phyloP scores from a whole-genome alignment of 2,329 filamentous ascomycete species.

The Bipolaris bicolor region DNA sequence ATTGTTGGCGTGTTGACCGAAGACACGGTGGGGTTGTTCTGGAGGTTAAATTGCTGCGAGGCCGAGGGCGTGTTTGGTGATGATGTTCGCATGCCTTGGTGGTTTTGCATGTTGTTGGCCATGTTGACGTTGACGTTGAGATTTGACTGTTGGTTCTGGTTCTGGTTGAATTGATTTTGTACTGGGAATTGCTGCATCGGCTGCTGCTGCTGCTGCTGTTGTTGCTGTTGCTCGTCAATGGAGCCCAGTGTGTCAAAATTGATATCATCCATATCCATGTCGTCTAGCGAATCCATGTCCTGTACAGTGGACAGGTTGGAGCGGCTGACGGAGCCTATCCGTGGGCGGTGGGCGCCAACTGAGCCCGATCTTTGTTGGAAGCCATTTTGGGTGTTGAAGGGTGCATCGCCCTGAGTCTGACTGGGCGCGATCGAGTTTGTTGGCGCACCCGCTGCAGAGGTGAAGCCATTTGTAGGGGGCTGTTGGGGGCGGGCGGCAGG shows the following conservation, averaged over 20 bases:
- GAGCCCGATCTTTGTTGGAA: conserved; percentile 51
- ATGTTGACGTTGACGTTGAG: conserved; percentile 85
- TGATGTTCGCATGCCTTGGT: conserved; percentile 81
- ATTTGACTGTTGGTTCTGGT: conserved; percentile 66
- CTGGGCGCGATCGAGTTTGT: conserved; percentile 50
- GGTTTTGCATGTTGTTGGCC: conserved; percentile 69
- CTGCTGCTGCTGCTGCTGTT: conserved; percentile 69
- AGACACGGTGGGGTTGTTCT: conserved; percentile 94
- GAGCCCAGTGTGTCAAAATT: conserved; percentile 76
- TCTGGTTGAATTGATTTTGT: conserved; percentile 61
- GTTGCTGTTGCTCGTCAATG: conserved; percentile 72
- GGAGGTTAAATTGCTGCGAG: conserved; percentile 70
- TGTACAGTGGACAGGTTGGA: conserved; percentile 52
- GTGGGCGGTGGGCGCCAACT: conserved; percentile 45
- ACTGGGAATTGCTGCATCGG: conserved; percentile 57
- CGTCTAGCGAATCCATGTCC: conserved; percentile 83
- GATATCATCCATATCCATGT: conserved; percentile 96
- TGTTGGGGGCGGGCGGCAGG: conserved; percentile 59
- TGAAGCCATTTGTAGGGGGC: conserved; percentile 53
- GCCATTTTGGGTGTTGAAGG: conserved; percentile 46
- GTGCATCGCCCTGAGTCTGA: conserved; percentile 51
- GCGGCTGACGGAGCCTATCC: conserved; percentile 49
- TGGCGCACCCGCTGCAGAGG: conserved; percentile 36
- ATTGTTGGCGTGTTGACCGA: conserved; percentile 95
- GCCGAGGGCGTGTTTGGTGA: conserved; percentile 85